A percentile compares a stretch with the other conserved stretches of the same genome.
Conservation (phyloP, 179 eudicot species). For the Gypsophila paniculata region DNA sequence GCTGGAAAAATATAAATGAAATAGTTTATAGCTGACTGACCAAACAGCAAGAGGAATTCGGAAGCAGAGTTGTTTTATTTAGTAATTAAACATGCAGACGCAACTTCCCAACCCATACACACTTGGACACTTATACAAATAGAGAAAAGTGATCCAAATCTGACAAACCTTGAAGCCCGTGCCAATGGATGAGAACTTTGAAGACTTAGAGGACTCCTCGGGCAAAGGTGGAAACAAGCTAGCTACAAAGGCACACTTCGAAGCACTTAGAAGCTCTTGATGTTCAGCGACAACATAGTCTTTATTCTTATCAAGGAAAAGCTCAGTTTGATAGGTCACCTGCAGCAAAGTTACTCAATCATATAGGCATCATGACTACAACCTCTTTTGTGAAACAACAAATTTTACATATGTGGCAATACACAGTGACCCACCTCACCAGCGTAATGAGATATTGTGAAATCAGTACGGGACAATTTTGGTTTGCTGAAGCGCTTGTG, state of each 20-base stretch:
- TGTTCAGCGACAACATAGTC: slow-evolving; percentile 93
- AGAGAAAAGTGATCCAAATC: slow-evolving; percentile 9
- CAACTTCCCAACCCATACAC: neutral
- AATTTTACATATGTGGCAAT: slow-evolving; percentile 5
- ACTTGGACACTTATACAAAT: neutral
- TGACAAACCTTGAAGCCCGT: slow-evolving; percentile 64
- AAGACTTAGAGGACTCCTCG: slow-evolving; percentile 73
- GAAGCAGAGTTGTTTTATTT: neutral
- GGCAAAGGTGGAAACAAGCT: slow-evolving; percentile 70
- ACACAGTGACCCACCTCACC: slow-evolving; percentile 63
- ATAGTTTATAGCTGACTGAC: slow-evolving; percentile 1
- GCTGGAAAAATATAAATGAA: slow-evolving; percentile 43
- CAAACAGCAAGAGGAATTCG: neutral
- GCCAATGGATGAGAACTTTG: slow-evolving; percentile 86
- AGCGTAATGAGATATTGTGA: slow-evolving; percentile 79
- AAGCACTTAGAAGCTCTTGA: slow-evolving; percentile 73
- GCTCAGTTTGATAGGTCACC: slow-evolving; percentile 90
- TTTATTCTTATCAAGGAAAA: slow-evolving; percentile 84
- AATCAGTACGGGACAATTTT: slow-evolving; percentile 72
- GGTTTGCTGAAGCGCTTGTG: slow-evolving; percentile 87
- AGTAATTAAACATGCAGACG: neutral
- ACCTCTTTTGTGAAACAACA: neutral
- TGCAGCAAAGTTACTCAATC: slow-evolving; percentile 31
- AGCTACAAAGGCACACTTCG: slow-evolving; percentile 75
- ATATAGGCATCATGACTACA: slow-evolving; percentile 9